Percentiles rank a stretch among this genome's conserved stretches.
phyloP scores from a whole-genome alignment of 1,139 yeast genomes.

The Starmera stellimalicola region DNA sequence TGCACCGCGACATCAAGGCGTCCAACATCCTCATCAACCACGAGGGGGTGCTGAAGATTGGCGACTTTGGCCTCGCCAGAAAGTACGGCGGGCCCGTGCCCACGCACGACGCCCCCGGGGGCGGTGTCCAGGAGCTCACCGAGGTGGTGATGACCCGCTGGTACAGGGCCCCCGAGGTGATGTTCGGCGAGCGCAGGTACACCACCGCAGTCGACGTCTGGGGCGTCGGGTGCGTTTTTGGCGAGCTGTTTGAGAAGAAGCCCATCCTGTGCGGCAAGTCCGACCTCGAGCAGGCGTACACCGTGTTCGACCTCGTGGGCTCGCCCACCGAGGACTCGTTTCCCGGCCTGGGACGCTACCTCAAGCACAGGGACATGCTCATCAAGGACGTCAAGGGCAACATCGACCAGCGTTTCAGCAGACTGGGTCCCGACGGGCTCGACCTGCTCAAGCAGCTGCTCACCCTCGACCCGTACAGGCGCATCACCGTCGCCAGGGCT shows the following conservation, averaged over 20 bases:
- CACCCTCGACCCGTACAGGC: constrained; percentile 54
- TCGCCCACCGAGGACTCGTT: constrained; percentile 58
- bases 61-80: constrained; percentile 92
- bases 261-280: constrained; percentile 83
- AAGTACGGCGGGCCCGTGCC: constrained; percentile 66
- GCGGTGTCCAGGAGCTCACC: constrained; percentile 70
- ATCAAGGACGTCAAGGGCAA: constrained; percentile 37
- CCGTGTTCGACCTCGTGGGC: constrained; percentile 75
- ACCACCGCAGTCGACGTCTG: constrained; percentile 94
- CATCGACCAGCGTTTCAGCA: constrained; percentile 40
- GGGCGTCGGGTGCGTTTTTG: constrained; percentile 97
- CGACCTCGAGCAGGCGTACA: constrained; percentile 85
- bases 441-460: constrained; percentile 47
- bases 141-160: constrained; percentile 92
- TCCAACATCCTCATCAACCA: constrained; percentile 81
- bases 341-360: constrained; percentile 44
- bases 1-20: constrained; percentile 92
- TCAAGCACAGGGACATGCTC: constrained; percentile 3
- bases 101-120: constrained; percentile 43
- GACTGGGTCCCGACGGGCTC: constrained; percentile 20
- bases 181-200: constrained; percentile 75
- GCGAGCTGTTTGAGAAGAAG: constrained; percentile 70
- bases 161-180: constrained; percentile 93
- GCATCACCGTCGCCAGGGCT: constrained; percentile 77
- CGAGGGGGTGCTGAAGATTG: constrained; percentile 71